phyloP scores from a whole-genome alignment of 78 protist genomes.

The Isochrysis galbana region DNA sequence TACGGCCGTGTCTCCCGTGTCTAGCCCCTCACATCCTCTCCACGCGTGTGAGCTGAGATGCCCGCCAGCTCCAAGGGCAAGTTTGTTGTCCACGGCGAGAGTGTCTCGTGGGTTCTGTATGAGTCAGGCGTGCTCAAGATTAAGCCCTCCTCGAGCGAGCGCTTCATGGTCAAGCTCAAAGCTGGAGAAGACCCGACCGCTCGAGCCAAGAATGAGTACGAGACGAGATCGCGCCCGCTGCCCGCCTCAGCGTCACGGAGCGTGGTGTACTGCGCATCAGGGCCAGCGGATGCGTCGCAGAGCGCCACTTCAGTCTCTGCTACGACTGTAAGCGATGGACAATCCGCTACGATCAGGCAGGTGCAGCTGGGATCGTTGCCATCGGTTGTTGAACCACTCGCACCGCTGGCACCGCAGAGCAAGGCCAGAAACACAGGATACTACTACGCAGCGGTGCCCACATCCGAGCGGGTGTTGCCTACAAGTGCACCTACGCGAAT shows the following conservation, averaged over 20 bases:
- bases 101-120: neutral
- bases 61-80: neutral
- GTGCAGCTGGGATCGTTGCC: neutral
- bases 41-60: too few species aligned
- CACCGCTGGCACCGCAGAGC: neutral
- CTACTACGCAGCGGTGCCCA: neutral
- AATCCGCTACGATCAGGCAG: neutral
- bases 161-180: neutral
- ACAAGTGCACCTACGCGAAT: neutral
- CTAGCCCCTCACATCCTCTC: too few species aligned
- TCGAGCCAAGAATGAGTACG: neutral
- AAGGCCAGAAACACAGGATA: neutral
- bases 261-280: too few species aligned
- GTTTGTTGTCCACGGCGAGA: neutral
- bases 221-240: too few species aligned
- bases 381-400: neutral
- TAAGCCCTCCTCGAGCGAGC: neutral
- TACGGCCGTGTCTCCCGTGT: too few species aligned
- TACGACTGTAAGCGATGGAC: neutral
- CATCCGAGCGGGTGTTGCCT: neutral
- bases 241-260: too few species aligned
- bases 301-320: neutral
- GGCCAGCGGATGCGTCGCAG: neutral
- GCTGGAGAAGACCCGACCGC: neutral
- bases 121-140: neutral